Percentiles rank a stretch among this genome's conserved stretches.
These are phyloP conservation scores for Neocatenulostroma microsporum DNA, from an alignment of 2,329 filamentous ascomycete species.

Conservation along the genomic window DNA sequence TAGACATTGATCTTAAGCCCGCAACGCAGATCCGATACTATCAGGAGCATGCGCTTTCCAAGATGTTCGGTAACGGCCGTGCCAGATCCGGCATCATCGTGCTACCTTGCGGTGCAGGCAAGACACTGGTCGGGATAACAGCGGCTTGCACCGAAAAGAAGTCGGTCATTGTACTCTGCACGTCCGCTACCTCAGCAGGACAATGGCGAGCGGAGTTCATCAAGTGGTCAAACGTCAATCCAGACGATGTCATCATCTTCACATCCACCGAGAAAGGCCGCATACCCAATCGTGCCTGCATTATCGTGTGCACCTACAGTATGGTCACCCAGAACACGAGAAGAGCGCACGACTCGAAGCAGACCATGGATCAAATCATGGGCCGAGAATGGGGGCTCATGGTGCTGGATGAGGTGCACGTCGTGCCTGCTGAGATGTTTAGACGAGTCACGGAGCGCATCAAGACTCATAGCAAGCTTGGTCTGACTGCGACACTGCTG, in stretches of 20 bases:
- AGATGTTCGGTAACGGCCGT: constrained; percentile 98
- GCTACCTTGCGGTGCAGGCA: constrained; percentile 89
- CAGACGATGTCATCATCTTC: constrained; percentile 88
- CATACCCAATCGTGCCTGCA: constrained; percentile 83
- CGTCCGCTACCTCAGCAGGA: constrained; percentile 93
- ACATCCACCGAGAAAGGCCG: constrained; percentile 84
- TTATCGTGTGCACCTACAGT: constrained; percentile 95
- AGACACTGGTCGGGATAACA: constrained; percentile 96
- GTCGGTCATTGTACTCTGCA: constrained; percentile 88
- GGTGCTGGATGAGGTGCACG: constrained; percentile 95
- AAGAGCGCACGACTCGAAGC: constrained; percentile 83
- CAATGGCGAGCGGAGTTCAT: constrained; percentile 96
- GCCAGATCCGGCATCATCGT: constrained; percentile 98
- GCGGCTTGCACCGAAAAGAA: constrained; percentile 98
- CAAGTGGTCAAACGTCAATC: constrained; percentile 98
- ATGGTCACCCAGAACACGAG: constrained; percentile 94
- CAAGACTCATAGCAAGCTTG: constrained; percentile 90
- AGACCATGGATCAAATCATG: constrained; percentile 94
- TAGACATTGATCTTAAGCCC: constrained; percentile 89
- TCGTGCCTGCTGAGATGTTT: constrained; percentile 95
- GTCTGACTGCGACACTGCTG: constrained; percentile 84
- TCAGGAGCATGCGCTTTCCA: constrained; percentile 93
- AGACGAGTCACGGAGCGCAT: constrained; percentile 87
- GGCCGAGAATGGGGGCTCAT: constrained; percentile 93
- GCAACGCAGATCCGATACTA: constrained; percentile 87